These are phyloP conservation scores for Metschnikowia orientalis DNA, from an alignment of 805 yeast species.

Conservation along the genomic window DNA sequence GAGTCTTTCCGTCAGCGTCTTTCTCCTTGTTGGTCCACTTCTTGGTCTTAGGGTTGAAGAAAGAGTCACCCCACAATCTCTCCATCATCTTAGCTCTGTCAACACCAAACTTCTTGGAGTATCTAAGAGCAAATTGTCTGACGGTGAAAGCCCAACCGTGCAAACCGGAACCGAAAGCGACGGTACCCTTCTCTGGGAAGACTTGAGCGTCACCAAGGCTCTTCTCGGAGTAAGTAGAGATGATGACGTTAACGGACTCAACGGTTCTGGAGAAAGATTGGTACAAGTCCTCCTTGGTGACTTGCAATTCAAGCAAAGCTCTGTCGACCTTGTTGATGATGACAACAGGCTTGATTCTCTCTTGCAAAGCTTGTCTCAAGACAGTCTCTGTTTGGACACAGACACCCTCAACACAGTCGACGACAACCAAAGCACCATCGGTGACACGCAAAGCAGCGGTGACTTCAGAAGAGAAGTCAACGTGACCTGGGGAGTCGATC, in stretches of 20 bases:
- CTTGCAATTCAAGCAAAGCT: conserved; percentile 98
- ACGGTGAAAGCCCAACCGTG: conserved; percentile 99
- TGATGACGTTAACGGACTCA: conserved; percentile 98
- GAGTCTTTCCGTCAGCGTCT: conserved; percentile 91
- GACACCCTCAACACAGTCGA: conserved; percentile 99
- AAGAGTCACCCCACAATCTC: conserved; percentile 99
- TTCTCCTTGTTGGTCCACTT: conserved; percentile 96
- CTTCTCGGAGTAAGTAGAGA: conserved; percentile 90
- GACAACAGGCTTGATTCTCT: conserved; percentile 98
- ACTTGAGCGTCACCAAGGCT: conserved; percentile 94
- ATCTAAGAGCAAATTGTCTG: conserved; percentile 96
- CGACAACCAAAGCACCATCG: conserved; percentile 99
- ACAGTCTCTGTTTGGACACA: conserved; percentile 99
- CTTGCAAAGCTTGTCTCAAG: conserved; percentile 97
- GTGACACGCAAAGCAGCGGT: conserved; percentile 99
- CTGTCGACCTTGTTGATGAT: conserved; percentile 99
- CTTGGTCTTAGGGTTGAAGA: conserved; percentile 99
- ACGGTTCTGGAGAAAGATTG: conserved; percentile 98
- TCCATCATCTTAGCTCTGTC: conserved; percentile 97
- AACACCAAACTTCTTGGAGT: conserved; percentile 99
- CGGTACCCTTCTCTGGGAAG: conserved; percentile 98
- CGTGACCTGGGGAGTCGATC: conserved; percentile 99
- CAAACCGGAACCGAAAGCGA: conserved; percentile 99
- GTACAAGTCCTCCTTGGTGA: conserved; percentile 97
- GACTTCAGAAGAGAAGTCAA: conserved; percentile 99